Base-by-base conservation (phyloP, 148 eudicot species). In the Salicornia ramosissima region DNA sequence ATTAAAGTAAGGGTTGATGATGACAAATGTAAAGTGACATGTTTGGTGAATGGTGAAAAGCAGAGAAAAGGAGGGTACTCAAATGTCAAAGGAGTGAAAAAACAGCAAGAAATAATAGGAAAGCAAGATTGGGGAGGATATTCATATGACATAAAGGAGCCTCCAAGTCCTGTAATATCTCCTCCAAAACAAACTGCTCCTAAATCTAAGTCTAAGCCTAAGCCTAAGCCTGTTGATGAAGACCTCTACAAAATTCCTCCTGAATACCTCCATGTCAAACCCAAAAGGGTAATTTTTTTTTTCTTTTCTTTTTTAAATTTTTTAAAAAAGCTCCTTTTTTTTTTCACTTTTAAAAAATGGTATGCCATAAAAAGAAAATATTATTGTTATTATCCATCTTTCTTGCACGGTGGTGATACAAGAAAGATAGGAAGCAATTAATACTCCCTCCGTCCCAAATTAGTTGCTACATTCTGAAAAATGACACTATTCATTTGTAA, bases 201-300 rank as follows among this genome's bases (percentile, higher is more conserved):
- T 54, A 36, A 21, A 2, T 5, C 0, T 40, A 65, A 36, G 6
- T 22, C 31, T 49, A 31, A 73, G 3, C 25, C 45, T 11, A 70
- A 77, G 43, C 53, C 81, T 11, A 85, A 87, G 69, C 79, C 88
- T 52, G 74, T 85, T 30, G 91, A 87, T 62, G 86, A 87, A 74
- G 91, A 87, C 63, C 67, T 87, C 58, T 87, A 87, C 83, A 78
- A 83, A 73, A 81, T 87, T 45, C 84, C 91, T 21, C 81, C 88
- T n/a, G 83, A 81, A 33, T 85, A 73, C 39, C 84, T 80, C 73
- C 78, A 74, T 71, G 62, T 74, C 61, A 80, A 72, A 34, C 74
- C 86, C 42, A 85, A 72, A 83, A 80, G 78, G 84, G 89, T 85
- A 69, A 36, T 36, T 36, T 36, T 36, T 36, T 29, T 55, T 64